phyloP scores from a whole-genome alignment of 2,329 filamentous ascomycete genomes.

The Juglanconis oblonga region DNA sequence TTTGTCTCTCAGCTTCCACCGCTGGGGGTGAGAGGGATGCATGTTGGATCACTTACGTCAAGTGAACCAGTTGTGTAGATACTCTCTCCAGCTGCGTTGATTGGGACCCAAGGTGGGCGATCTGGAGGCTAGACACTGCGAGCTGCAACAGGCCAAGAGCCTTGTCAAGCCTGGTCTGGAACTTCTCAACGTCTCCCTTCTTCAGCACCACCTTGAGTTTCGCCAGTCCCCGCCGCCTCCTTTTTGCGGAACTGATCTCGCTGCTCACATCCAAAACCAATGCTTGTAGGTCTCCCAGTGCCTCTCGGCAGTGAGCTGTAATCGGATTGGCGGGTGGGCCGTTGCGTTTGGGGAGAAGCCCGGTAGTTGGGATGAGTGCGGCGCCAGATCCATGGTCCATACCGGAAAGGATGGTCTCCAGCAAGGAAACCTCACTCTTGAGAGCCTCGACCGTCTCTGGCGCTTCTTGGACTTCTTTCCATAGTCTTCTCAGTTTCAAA shows the following conservation, averaged over 20 bases:
- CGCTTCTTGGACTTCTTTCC: slow-evolving; percentile 25
- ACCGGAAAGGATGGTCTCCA: slow-evolving; percentile 22
- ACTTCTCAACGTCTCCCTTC: neutral
- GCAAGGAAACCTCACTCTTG: slow-evolving; percentile 26
- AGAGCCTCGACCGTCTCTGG: slow-evolving; percentile 24
- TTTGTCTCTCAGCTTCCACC: too few species aligned
- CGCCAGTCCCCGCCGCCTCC: neutral
- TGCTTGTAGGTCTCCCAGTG: slow-evolving; percentile 18
- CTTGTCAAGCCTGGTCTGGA: neutral
- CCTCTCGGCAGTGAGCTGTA: slow-evolving; percentile 23
- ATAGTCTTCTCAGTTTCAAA: slow-evolving; percentile 25
- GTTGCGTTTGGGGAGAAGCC: too few species aligned
- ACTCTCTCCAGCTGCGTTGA: too few species aligned
- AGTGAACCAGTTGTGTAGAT: too few species aligned
- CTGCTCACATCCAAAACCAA: slow-evolving; percentile 21
- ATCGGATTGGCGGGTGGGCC: too few species aligned
- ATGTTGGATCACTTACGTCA: too few species aligned
- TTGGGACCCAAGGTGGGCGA: too few species aligned
- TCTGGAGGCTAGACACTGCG: too few species aligned
- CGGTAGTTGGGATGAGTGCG: too few species aligned
- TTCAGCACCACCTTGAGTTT: neutral
- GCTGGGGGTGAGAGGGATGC: too few species aligned
- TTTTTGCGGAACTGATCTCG: neutral
- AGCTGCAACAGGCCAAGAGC: neutral
- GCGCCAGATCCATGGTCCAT: slow-evolving; percentile 21